Conservation (phyloP, 352 stramenopile species). For the Phytophthora boehmeriae region DNA sequence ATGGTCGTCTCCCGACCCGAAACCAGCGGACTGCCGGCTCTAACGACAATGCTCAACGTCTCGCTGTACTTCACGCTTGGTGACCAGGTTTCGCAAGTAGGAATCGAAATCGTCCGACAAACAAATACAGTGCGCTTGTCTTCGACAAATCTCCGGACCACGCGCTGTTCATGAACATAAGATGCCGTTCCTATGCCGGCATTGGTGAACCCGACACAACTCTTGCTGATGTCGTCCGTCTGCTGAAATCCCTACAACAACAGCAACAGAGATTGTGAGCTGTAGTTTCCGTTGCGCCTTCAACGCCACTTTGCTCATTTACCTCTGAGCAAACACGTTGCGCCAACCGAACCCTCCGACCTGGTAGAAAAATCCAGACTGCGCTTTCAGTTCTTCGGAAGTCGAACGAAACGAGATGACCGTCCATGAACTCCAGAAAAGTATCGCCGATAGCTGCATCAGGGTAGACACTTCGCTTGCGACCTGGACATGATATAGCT, state of each 20-base stretch:
- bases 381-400: not conserved
- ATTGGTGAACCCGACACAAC: conserved; percentile 3
- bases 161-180: conserved; percentile 3
- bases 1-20: not conserved
- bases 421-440: conserved; percentile 11
- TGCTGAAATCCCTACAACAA: conserved; percentile 4
- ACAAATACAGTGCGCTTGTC: not conserved
- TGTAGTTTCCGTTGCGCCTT: not conserved
- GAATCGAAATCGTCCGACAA: too few species aligned
- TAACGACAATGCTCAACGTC: not conserved
- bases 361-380: conserved; percentile 12
- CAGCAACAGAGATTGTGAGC: not conserved
- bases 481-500: conserved; percentile 2
- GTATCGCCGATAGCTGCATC: not conserved
- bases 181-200: not conserved
- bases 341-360: not conserved
- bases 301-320: not conserved
- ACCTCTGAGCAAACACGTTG: conserved; percentile 2
- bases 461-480: not conserved
- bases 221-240: not conserved
- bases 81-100: not conserved
- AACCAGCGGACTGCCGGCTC: not conserved
- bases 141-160: not conserved
- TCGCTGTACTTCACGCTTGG: not conserved
- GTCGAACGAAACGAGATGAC: conserved; percentile 10